Conservation (phyloP, 331 rosid genomes). For the Quercus tomentella region DNA sequence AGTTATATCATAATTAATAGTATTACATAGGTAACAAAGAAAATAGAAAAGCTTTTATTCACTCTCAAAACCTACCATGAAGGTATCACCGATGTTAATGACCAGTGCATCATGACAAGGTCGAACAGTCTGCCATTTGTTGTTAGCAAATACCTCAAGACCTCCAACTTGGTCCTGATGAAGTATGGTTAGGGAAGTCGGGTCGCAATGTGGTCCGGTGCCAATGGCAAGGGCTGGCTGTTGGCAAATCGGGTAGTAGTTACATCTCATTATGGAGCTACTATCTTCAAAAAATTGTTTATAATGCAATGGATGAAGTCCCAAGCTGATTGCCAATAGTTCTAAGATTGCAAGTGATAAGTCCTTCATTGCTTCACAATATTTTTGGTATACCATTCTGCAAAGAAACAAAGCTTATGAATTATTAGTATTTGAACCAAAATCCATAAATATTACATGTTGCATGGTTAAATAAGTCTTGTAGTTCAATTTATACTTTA, state of each 20-base stretch:
- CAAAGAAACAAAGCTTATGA: neutral
- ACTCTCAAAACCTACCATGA: slow-evolving; percentile 37
- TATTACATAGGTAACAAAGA: too few relatives aligned
- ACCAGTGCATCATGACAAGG: slow-evolving; percentile 69
- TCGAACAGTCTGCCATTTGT: slow-evolving; percentile 52
- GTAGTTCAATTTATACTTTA: too few relatives aligned
- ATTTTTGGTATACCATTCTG: slow-evolving; percentile 59
- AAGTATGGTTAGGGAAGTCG: slow-evolving; percentile 74
- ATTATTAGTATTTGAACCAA: neutral
- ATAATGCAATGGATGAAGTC: slow-evolving; percentile 43
- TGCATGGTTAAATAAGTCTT: neutral
- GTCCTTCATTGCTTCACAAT: slow-evolving; percentile 59
- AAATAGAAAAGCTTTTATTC: too few relatives aligned
- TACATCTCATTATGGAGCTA: slow-evolving; percentile 69
- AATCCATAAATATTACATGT: neutral
- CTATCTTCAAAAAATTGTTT: slow-evolving; percentile 57
- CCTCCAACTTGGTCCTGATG: slow-evolving; percentile 89
- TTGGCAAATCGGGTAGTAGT: slow-evolving; percentile 69
- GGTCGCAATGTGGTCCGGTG: slow-evolving; percentile 91
- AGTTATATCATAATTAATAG: too few relatives aligned
- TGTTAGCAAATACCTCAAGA: slow-evolving; percentile 59
- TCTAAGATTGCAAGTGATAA: slow-evolving; percentile 52
- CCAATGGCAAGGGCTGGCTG: slow-evolving; percentile 55
- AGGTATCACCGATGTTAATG: slow-evolving; percentile 81
- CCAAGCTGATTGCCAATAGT: slow-evolving; percentile 67